Conservation (phyloP, 805 yeast genomes). For the Ogataea ramenticola region DNA sequence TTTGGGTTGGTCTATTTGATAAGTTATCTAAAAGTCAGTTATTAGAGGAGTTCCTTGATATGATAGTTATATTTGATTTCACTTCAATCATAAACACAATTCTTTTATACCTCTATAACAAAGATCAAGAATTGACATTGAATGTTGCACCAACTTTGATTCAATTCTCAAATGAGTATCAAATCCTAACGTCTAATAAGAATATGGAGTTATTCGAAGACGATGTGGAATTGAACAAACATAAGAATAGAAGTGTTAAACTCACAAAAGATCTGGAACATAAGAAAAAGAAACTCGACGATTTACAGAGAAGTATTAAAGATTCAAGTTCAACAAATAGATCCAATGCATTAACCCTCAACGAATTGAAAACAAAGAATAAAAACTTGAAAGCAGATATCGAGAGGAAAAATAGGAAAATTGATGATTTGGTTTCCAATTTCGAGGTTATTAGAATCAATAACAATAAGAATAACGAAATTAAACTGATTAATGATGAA, state of each 20-base stretch:
- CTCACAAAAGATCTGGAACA: not conserved
- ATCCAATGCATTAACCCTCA: constrained; percentile 15
- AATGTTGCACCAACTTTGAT: not conserved
- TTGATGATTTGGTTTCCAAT: constrained; percentile 18
- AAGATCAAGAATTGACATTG: not conserved
- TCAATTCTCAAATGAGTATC: not conserved
- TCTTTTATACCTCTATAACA: constrained; percentile 3
- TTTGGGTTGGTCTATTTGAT: constrained; percentile 15
- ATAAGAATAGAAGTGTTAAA: not conserved
- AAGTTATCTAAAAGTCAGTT: constrained; percentile 5
- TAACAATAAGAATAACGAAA: constrained; percentile 24
- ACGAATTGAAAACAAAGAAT: constrained; percentile 13
- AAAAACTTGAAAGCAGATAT: constrained; percentile 10
- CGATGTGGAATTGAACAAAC: not conserved
- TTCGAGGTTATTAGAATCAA: constrained; percentile 26
- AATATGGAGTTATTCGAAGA: not conserved
- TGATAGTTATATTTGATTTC: constrained; percentile 18
- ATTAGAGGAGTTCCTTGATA: constrained; percentile 10
- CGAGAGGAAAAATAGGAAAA: constrained; percentile 8
- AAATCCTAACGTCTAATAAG: not conserved
- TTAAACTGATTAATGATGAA: constrained; percentile 19
- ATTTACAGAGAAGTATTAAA: not conserved
- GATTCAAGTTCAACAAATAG: not conserved
- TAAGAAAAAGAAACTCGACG: not conserved
- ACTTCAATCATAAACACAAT: constrained; percentile 15